These are phyloP conservation scores for Tuber borchii DNA, from an alignment of 495 filamentous ascomycete genomes.

Conservation along the genomic window DNA sequence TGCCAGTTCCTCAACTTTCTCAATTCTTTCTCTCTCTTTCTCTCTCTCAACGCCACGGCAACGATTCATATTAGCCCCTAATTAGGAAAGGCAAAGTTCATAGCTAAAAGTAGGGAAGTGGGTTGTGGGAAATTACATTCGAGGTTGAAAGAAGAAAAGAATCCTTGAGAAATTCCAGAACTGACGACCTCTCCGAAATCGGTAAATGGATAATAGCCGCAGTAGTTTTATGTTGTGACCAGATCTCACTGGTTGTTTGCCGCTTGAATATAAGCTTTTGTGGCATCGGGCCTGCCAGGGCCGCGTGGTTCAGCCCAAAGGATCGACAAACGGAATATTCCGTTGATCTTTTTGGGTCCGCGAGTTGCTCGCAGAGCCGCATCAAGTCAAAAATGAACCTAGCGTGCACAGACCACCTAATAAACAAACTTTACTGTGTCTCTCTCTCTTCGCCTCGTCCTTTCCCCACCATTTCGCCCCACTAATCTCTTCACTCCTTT, in stretches of 20 bases:
- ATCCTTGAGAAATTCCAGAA: too few species aligned
- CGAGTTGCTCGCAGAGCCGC: not conserved
- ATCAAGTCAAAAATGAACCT: not conserved
- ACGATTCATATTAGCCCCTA: too few species aligned
- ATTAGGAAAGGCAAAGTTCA: too few species aligned
- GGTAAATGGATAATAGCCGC: not conserved
- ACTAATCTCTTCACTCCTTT: conserved; percentile 4
- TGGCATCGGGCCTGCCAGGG: not conserved
- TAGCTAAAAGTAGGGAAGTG: too few species aligned
- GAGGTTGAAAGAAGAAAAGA: too few species aligned
- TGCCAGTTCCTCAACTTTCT: too few species aligned
- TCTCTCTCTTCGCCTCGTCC: not conserved
- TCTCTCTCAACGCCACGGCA: too few species aligned
- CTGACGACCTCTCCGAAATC: too few species aligned
- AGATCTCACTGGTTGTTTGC: not conserved
- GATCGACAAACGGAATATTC: not conserved
- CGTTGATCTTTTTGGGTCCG: not conserved
- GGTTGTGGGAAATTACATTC: too few species aligned
- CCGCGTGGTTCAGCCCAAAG: not conserved
- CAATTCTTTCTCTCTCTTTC: too few species aligned
- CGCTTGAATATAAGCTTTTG: not conserved
- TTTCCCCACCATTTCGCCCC: not conserved
- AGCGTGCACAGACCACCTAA: not conserved
- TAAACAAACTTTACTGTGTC: not conserved
- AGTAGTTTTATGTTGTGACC: not conserved